A percentile compares a stretch with the other conserved stretches of the same genome.
Evolutionary conservation across 73 alveolate genomes (phyloP).

Genomic region (Tetrahymena thermophila): DNA sequence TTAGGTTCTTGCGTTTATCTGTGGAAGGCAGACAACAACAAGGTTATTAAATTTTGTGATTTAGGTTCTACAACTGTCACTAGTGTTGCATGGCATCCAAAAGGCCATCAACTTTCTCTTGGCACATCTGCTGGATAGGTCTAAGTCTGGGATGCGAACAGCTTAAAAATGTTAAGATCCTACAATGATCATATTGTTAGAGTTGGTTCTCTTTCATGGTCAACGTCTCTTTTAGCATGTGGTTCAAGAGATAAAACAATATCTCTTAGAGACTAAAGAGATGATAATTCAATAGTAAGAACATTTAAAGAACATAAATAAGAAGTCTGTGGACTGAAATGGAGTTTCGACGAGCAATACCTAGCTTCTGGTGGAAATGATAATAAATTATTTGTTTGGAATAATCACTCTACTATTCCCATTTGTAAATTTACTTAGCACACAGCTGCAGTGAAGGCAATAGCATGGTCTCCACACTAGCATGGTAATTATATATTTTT

Average conservation of each 20-base stretch:
- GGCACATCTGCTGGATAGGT: conserved; percentile 48
- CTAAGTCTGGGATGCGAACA: conserved; percentile 80
- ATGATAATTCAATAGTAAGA: conserved; percentile 41
- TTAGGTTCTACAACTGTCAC: conserved; percentile 37
- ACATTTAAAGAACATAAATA: conserved; percentile 62
- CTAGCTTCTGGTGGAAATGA: conserved; percentile 99
- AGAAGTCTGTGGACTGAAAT: conserved; percentile 93
- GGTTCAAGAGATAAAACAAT: conserved; percentile 91
- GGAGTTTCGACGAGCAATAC: conserved; percentile 76
- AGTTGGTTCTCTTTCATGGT: conserved; percentile 98
- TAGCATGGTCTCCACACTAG: conserved; percentile 95
- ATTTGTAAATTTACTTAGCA: conserved; percentile 60
- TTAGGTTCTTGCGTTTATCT: conserved; percentile 72
- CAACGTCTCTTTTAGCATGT: conserved; percentile 63
- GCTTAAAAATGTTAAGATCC: conserved; percentile 52
- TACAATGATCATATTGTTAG: conserved; percentile 89
- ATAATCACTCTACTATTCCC: conserved; percentile 58
- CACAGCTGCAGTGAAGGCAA: conserved; percentile 96
- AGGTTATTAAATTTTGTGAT: conserved; percentile 51
- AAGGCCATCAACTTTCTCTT: conserved; percentile 47
- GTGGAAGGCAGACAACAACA: conserved; percentile 60
- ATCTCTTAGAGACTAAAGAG: conserved; percentile 83
- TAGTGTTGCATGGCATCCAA: conserved; percentile 43
- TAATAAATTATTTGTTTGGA: conserved; percentile 95
- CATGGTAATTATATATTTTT: conserved; percentile 35